Conservation (phyloP, 2,329 filamentous ascomycete genomes). For the Gnomoniopsis smithogilvyi region DNA sequence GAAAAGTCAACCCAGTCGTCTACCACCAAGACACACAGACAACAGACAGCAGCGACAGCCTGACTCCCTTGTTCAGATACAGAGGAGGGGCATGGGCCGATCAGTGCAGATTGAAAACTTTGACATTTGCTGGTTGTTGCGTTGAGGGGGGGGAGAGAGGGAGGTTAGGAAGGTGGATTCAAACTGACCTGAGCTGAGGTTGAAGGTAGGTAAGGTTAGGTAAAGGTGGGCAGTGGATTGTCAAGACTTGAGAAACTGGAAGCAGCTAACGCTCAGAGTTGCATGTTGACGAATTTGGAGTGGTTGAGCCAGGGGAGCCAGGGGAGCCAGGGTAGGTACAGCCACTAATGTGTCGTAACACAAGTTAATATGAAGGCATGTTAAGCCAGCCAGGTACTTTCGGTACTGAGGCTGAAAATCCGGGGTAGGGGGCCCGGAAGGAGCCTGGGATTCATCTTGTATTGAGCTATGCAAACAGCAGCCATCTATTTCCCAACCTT, state of each 20-base stretch:
- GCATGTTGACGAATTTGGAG: conserved; percentile 13
- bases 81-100: conserved; percentile 2
- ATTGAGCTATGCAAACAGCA: too few relatives aligned
- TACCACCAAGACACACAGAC: background rate
- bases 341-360: background rate
- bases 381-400: background rate
- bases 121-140: background rate
- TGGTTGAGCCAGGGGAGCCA: conserved; percentile 4
- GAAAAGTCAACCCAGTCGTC: background rate
- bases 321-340: background rate
- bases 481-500: too few relatives aligned
- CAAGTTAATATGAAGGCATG: background rate
- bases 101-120: background rate
- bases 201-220: background rate
- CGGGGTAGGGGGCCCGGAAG: too few relatives aligned
- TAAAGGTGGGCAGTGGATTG: background rate
- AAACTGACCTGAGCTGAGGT: background rate
- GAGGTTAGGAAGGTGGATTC: conserved; percentile 1
- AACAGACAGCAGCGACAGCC: background rate
- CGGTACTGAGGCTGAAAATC: background rate
- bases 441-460: too few relatives aligned
- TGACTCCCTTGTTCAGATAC: background rate
- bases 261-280: background rate
- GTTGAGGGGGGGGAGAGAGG: conserved; percentile 9
- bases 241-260: background rate